A percentile compares a stretch with the other conserved stretches of the same genome.
Conservation (phyloP, 2,329 filamentous ascomycete genomes). For the Colletotrichum sojae region DNA sequence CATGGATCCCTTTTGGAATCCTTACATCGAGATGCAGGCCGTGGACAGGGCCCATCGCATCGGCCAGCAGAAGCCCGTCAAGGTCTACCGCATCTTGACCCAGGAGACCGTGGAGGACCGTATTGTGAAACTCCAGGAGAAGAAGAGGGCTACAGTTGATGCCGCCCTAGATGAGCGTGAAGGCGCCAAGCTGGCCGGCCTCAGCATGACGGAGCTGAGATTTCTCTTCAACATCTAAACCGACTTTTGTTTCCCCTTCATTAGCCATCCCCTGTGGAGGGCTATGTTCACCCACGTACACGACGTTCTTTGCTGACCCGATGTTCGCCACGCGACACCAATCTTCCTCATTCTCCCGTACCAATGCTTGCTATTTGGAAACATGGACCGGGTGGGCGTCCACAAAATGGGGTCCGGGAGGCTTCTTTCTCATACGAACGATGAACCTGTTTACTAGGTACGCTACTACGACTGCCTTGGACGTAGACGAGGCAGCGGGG, state of each 20-base stretch:
- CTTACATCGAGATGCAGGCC: constrained; percentile 92
- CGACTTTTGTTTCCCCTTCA: background rate
- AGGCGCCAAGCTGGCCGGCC: constrained; percentile 74
- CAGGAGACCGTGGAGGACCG: constrained; percentile 88
- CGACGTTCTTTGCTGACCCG: background rate
- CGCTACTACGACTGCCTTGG: constrained; percentile 17
- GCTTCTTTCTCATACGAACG: constrained; percentile 2
- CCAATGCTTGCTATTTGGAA: background rate
- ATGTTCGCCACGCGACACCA: background rate
- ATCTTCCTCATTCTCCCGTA: background rate
- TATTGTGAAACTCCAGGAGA: constrained; percentile 83
- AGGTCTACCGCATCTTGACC: constrained; percentile 85
- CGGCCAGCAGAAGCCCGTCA: constrained; percentile 81
- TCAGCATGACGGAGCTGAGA: constrained; percentile 76
- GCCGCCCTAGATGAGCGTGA: constrained; percentile 84
- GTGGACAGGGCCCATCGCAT: constrained; percentile 92
- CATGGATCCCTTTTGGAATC: constrained; percentile 95
- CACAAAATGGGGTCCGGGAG: constrained; percentile 6
- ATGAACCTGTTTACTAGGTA: constrained; percentile 13
- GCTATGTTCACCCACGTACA: constrained; percentile 1
- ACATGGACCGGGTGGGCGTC: background rate
- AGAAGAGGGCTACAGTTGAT: constrained; percentile 83
- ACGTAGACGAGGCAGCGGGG: background rate
- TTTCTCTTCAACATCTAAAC: constrained; percentile 71
- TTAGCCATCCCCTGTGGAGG: too few species aligned